phyloP scores from a whole-genome alignment of 2,329 filamentous ascomycete species.

The Penicillium capsulatum region DNA sequence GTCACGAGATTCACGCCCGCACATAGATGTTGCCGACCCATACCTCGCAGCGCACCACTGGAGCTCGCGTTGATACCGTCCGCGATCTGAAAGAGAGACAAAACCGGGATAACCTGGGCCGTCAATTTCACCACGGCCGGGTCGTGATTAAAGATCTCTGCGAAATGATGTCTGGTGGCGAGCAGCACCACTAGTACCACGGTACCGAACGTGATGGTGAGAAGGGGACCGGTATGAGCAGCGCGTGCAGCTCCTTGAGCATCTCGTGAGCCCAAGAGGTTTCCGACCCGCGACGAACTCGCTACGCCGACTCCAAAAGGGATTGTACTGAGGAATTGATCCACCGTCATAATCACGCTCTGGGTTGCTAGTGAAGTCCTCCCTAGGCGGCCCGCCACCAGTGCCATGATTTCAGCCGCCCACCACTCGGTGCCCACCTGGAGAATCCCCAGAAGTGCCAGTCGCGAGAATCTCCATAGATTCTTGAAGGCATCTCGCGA shows the following conservation, averaged over 20 bases:
- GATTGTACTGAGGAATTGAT: conserved; percentile 79
- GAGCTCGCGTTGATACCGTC: conserved; percentile 83
- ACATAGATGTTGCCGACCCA: conserved; percentile 82
- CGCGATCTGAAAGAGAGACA: conserved; percentile 85
- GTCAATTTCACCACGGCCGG: conserved; percentile 66
- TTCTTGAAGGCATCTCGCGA: conserved; percentile 62
- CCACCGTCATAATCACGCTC: conserved; percentile 83
- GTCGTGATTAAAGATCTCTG: conserved; percentile 77
- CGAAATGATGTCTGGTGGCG: conserved; percentile 67
- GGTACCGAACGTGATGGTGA: conserved; percentile 66
- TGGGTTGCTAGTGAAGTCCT: conserved; percentile 77
- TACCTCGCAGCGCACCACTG: conserved; percentile 73
- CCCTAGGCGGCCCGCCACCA: conserved; percentile 75
- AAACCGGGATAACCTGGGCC: conserved; percentile 75
- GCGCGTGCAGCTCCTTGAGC: conserved; percentile 63
- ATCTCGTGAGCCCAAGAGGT: conserved; percentile 68
- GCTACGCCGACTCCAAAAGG: conserved; percentile 84
- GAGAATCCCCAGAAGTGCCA: conserved; percentile 71
- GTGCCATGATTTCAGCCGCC: conserved; percentile 86
- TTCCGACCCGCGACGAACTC: conserved; percentile 71
- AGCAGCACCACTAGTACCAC: conserved; percentile 66
- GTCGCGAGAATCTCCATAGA: conserved; percentile 64
- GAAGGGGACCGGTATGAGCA: conserved; percentile 68
- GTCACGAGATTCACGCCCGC: conserved; percentile 75
- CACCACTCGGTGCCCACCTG: conserved; percentile 92